Evolutionary conservation across 441 rosid genomes (phyloP), one percentile per base, ranked within the genome.

Genomic region (Corymbia citriodora): DNA sequence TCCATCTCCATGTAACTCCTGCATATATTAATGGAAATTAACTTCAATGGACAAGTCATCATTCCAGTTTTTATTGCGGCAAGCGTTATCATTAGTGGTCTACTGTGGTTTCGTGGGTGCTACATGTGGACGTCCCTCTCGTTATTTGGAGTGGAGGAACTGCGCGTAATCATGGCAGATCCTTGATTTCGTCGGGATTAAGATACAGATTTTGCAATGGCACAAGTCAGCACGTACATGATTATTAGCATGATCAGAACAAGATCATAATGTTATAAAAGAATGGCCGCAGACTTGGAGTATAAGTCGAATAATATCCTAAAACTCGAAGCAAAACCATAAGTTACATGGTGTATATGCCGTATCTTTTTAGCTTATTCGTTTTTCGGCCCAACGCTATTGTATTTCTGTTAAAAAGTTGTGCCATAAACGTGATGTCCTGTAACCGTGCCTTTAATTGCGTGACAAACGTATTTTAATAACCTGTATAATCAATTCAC

Each of bases 1-100:
- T 98, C 99, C 99, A 98, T 97, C 90, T 98, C 98, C 91, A 86
- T 2, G 57, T 98, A 97, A 90, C 98, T 98, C 95, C 99, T 97
- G 91, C 31, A 89, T 89, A 61, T 33, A 49, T 81, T 57, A 88
- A 27, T 23, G 31, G 50, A 25, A 36, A 87, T 61, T 19, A 31
- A 19, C 89, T 88, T 19, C 55, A 88, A 72, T 63, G 31, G 50
- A 55, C 70, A 53, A 86, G 85, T 12, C 36, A 89, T 59, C 40
- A 81, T 87, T 55, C 55, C 55, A 17, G 31, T 70, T 14, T 70
- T 45, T 45, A 79, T 79, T 79, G 10, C 52, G 25, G n/a, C 85
- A 79, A 79, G 85, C 53, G 23, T 14, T 45, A 23, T 45, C 11
- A 23, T 45, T 15, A 79, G 52, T 23, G 85, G 52, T 52, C 52